phyloP scores from a whole-genome alignment of 1,284 basidiomycete genomes.

The Austroboletus niveus region DNA sequence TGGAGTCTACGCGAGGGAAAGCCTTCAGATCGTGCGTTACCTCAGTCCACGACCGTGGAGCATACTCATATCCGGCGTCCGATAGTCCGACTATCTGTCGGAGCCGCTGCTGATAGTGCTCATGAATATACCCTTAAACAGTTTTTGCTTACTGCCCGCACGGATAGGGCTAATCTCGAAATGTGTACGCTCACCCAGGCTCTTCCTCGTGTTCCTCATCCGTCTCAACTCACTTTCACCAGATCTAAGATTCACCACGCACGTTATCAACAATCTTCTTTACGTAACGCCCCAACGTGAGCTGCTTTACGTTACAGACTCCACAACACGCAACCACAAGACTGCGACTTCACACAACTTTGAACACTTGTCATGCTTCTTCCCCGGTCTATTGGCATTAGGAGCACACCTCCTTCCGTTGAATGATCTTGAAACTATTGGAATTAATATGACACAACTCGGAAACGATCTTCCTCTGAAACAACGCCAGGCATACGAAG shows the following conservation, averaged over 20 bases:
- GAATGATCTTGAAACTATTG: conserved; percentile 44
- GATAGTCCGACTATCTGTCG: conserved; percentile 54
- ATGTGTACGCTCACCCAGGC: conserved; percentile 49
- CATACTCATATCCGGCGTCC: conserved; percentile 5
- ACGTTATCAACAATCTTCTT: conserved; percentile 62
- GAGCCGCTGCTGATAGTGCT: conserved; percentile 65
- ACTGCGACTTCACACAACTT: conserved; percentile 50
- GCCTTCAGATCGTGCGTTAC: conserved; percentile 40
- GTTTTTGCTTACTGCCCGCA: conserved; percentile 60
- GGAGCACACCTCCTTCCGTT: conserved; percentile 62
- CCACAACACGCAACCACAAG: conserved; percentile 28
- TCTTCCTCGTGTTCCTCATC: background rate
- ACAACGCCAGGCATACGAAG: conserved; percentile 35
- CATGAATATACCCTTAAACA: conserved; percentile 78
- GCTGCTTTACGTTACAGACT: conserved; percentile 71
- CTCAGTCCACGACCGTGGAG: background rate
- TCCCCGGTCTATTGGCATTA: conserved; percentile 74
- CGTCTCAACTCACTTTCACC: conserved; percentile 10
- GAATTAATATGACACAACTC: conserved; percentile 43
- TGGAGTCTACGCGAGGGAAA: conserved; percentile 47
- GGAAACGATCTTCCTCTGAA: conserved; percentile 36
- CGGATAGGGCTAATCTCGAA: conserved; percentile 56
- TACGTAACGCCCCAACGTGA: conserved; percentile 64
- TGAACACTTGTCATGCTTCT: conserved; percentile 78
- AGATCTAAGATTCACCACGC: conserved; percentile 64